Base-by-base conservation (phyloP, 176 grass and related monocot species). In the Dendrocalamus sinicus region DNA sequence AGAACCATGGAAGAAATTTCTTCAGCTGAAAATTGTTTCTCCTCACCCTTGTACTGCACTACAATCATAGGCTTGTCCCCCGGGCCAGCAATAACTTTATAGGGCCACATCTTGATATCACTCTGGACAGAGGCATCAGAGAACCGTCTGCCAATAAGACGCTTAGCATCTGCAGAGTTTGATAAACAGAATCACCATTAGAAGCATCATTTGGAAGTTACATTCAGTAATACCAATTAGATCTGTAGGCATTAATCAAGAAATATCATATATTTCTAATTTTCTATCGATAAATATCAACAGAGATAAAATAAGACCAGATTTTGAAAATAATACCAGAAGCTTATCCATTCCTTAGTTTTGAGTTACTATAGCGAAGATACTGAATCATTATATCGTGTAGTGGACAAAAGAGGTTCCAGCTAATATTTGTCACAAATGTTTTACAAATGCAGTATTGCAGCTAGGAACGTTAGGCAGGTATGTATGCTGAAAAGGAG, bases 41-140 rank as follows among this genome's bases (percentile, higher is more conserved):
- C 89, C 84, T 87, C 89, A 83, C 89, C 89, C 85, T 91, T 91
- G 75, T 91, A 68, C 80, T 87, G 84, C 58, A 90, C 89, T 58
- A 79, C 59, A 44, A 91, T 91, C 89, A 91, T 91, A 41, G 89
- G 89, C 50, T 87, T 87, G 75, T 87, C 89, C 5, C 35, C 84
- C 0, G 67, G 67, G 26, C 89, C 84, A 67, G 89, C 14, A 63
- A 91, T 68, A 67, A 87, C 89, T 85, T 91, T 91, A 60, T 83
- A 87, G 0, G 84, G 80, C 89, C 84, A 91, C 57, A 87, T 82
- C 67, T 91, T 91, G 32, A 91, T 91, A 10, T 91, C 85, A 68
- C 89, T 73, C 79, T 87, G 80, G 47, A 91, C 89, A 73, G 80
- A 57, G 41, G 84, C 64, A 61, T 90, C 89, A 69, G 89, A 71